Evolutionary conservation across 73 alveolate genomes (phyloP).

Genomic region (Paramecium octaurelia): DNA sequence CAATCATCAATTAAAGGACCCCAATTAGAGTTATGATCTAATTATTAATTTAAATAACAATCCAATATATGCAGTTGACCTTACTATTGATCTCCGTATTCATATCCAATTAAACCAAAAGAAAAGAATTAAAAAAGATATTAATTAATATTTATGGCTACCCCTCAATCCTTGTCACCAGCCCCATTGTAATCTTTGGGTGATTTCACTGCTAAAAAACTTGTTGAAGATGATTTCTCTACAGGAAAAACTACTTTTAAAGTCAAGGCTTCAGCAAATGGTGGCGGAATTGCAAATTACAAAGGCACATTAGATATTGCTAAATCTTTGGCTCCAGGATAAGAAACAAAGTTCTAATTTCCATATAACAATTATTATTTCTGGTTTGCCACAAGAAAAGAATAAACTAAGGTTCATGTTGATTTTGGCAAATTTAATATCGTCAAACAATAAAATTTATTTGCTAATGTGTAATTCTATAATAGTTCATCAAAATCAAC

Average conservation of each 20-base stretch:
- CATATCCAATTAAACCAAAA: not conserved
- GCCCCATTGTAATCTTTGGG: conserved; percentile 24
- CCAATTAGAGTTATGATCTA: not conserved
- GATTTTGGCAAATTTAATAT: conserved; percentile 16
- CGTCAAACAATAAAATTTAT: conserved; percentile 6
- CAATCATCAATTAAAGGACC: not conserved
- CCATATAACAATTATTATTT: conserved; percentile 37
- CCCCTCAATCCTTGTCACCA: conserved; percentile 33
- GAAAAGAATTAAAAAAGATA: not conserved
- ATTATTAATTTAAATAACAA: not conserved
- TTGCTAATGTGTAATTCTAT: conserved; percentile 32
- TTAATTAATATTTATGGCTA: not conserved
- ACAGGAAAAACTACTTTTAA: conserved; percentile 27
- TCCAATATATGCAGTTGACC: not conserved
- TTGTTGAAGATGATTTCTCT: conserved; percentile 34
- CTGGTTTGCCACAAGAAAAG: conserved; percentile 49
- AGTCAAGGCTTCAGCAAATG: not conserved
- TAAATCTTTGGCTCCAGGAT: not conserved
- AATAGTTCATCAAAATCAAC: not conserved
- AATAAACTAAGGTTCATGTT: conserved; percentile 35
- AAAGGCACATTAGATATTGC: conserved; percentile 1
- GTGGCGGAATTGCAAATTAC: not conserved
- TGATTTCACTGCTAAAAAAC: not conserved
- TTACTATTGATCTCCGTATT: not conserved
- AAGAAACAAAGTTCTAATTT: conserved; percentile 16